A percentile compares a stretch with the other conserved stretches of the same genome.
phyloP scores from a whole-genome alignment of 371 early-diverging fungal genomes.

The Cokeromyces recurvatus region DNA sequence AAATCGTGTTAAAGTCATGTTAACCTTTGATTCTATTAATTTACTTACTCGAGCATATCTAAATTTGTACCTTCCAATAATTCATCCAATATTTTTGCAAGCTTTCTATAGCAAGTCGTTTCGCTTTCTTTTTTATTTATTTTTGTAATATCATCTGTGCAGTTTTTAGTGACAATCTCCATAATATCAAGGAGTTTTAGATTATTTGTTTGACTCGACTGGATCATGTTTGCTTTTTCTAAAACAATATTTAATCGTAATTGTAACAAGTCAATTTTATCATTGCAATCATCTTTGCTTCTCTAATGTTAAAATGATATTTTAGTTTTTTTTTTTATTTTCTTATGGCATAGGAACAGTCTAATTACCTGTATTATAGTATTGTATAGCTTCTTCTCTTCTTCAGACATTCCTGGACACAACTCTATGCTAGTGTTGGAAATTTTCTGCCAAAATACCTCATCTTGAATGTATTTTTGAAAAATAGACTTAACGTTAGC shows the following conservation, averaged over 20 bases:
- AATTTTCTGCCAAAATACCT: constrained; percentile 4
- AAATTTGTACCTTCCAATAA: constrained; percentile 9
- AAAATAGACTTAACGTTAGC: constrained; percentile 8
- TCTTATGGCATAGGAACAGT: constrained; percentile 12
- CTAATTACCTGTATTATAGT: too few relatives aligned
- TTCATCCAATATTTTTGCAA: constrained; percentile 14
- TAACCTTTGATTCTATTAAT: too few relatives aligned
- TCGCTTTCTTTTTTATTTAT: constrained; percentile 10
- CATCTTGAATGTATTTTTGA: constrained; percentile 7
- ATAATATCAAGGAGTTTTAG: constrained; percentile 13
- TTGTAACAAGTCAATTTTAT: constrained; percentile 9
- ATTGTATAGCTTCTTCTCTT: too few relatives aligned
- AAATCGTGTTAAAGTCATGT: too few relatives aligned
- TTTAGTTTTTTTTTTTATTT: constrained; percentile 6
- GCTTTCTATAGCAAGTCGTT: constrained; percentile 14
- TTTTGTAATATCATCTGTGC: constrained; percentile 4
- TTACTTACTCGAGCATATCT: constrained; percentile 11
- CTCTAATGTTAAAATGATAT: too few relatives aligned
- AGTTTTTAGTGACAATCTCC: constrained; percentile 4
- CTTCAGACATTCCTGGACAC: constrained; percentile 2
- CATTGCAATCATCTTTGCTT: too few relatives aligned
- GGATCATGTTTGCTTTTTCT: constrained; percentile 7
- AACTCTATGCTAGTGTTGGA: constrained; percentile 5
- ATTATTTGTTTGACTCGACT: constrained; percentile 10
- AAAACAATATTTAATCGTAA: constrained; percentile 9